These are phyloP conservation scores for Fennellomyces sp. DNA, from an alignment of 371 early-diverging fungal genomes.

Conservation along the genomic window DNA sequence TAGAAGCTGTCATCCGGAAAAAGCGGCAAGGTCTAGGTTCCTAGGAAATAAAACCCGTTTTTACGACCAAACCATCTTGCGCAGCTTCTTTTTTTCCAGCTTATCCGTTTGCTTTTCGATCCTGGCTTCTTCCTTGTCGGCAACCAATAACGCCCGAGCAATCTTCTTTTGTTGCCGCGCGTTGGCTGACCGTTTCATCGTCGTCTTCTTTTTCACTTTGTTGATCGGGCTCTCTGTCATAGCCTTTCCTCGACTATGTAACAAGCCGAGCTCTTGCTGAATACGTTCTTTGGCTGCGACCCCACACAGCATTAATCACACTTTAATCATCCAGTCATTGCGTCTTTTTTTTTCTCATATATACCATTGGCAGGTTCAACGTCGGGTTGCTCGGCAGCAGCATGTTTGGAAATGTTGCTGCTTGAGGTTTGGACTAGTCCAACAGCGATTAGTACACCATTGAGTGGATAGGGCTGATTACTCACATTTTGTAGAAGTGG, in stretches of 20 bases:
- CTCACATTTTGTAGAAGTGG: background rate
- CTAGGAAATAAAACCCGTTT: constrained; percentile 23
- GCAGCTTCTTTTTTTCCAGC: constrained; percentile 14
- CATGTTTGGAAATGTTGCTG: background rate
- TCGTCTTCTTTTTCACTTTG: constrained; percentile 10
- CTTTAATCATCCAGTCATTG: too few relatives aligned
- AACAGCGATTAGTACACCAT: background rate
- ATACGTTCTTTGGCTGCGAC: constrained; percentile 24
- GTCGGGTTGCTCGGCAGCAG: background rate
- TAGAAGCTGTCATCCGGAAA: constrained; percentile 83
- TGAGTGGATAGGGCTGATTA: background rate
- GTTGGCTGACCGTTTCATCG: constrained; percentile 12
- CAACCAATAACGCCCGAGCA: constrained; percentile 15
- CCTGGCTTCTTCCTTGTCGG: constrained; percentile 17
- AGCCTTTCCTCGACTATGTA: constrained; percentile 11
- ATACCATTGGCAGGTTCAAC: background rate
- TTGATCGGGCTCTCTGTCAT: background rate
- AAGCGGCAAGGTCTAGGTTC: constrained; percentile 79
- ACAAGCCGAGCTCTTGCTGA: constrained; percentile 13
- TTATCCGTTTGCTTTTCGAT: constrained; percentile 4
- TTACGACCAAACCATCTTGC: constrained; percentile 18
- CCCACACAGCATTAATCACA: too few relatives aligned
- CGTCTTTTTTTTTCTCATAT: too few relatives aligned
- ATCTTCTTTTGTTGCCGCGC: constrained; percentile 19
- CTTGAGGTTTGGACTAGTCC: background rate